Evolutionary conservation across 495 filamentous ascomycete species (phyloP).

Genomic region (Penicillium egyptiacum): DNA sequence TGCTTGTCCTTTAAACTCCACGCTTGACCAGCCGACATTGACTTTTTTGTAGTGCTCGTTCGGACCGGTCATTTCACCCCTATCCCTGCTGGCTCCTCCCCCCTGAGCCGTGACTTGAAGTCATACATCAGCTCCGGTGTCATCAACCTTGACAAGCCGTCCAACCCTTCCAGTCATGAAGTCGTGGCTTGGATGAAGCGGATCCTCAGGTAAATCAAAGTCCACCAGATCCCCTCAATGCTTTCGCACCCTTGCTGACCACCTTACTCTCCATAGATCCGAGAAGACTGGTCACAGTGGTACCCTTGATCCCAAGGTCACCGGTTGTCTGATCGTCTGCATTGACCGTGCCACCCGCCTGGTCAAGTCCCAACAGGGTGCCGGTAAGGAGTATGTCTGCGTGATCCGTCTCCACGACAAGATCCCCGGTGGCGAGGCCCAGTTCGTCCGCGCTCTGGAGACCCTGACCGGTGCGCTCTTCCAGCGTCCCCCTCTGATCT

Average conservation of each 20-base stretch:
- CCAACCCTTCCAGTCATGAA: constrained; percentile 96
- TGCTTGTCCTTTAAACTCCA: constrained; percentile 30
- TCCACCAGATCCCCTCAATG: not conserved
- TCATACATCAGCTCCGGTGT: constrained; percentile 94
- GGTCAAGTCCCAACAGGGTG: constrained; percentile 97
- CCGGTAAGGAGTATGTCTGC: constrained; percentile 87
- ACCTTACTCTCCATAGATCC: constrained; percentile 53
- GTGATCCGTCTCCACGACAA: constrained; percentile 91
- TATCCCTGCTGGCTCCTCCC: constrained; percentile 82
- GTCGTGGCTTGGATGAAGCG: constrained; percentile 99
- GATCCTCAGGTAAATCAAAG: constrained; percentile 70
- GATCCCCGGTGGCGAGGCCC: constrained; percentile 83
- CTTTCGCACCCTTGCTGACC: constrained; percentile 20
- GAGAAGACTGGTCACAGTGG: constrained; percentile 98
- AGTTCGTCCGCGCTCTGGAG: constrained; percentile 87
- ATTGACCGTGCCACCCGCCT: constrained; percentile 93
- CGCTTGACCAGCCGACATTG: constrained; percentile 25
- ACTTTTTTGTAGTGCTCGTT: constrained; percentile 63
- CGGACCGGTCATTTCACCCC: constrained; percentile 92
- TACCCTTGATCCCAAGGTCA: constrained; percentile 93
- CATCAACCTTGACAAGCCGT: constrained; percentile 97
- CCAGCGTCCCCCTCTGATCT: constrained; percentile 95
- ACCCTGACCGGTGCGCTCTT: constrained; percentile 94
- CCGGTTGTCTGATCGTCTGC: constrained; percentile 93
- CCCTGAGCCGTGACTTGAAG: constrained; percentile 88